Conservation (phyloP, 1,284 basidiomycete genomes). For the Ustilago vetiveriae region DNA sequence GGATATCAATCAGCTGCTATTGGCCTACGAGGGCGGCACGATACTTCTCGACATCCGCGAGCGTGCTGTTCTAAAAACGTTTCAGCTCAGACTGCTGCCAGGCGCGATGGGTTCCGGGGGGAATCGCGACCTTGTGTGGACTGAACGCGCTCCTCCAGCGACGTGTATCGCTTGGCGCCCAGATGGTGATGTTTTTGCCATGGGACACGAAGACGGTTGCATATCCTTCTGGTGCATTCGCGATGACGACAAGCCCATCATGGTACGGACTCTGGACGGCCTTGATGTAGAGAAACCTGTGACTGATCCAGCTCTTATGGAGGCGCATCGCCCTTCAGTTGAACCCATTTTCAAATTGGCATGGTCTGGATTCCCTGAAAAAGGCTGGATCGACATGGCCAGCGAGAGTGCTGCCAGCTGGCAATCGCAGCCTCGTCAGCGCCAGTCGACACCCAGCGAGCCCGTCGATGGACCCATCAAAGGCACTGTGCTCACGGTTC, state of each 20-base stretch:
- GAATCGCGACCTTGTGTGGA: constrained; percentile 71
- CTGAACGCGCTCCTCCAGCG: constrained; percentile 76
- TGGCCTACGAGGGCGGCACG: constrained; percentile 79
- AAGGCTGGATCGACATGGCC: constrained; percentile 56
- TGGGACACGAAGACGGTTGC: constrained; percentile 84
- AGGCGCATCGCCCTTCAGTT: constrained; percentile 23
- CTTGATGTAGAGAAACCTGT: constrained; percentile 58
- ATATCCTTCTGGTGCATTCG: constrained; percentile 86
- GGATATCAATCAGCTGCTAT: constrained; percentile 80
- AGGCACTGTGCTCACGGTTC: constrained; percentile 72
- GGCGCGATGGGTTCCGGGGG: constrained; percentile 69
- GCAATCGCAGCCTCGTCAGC: constrained; percentile 30
- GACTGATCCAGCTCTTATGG: constrained; percentile 15
- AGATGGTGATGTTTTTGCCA: constrained; percentile 71
- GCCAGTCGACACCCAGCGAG: constrained; percentile 13
- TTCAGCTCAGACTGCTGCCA: constrained; percentile 58
- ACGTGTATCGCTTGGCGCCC: constrained; percentile 78
- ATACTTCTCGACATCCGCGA: constrained; percentile 59
- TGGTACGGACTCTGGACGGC: constrained; percentile 72
- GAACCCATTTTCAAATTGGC: constrained; percentile 89
- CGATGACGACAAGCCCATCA: constrained; percentile 81
- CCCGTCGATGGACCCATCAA: constrained; percentile 7
- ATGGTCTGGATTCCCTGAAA: constrained; percentile 72
- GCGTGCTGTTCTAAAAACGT: constrained; percentile 53
- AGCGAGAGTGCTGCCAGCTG: constrained; percentile 43